Evolutionary conservation across 2,329 filamentous ascomycete genomes (phyloP).

Genomic region (Paracoccidioides lutzii): DNA sequence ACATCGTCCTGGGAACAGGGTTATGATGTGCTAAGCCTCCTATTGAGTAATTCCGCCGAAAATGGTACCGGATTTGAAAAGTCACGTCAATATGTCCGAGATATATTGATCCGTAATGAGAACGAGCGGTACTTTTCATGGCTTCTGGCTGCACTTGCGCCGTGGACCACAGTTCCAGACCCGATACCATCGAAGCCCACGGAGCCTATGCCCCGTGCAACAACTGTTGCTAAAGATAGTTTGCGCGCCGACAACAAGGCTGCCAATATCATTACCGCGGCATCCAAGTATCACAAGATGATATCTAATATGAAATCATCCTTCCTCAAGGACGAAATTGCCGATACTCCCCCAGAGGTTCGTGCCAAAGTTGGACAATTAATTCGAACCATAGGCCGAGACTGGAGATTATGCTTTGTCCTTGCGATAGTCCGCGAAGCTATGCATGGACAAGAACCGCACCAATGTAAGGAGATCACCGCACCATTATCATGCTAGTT

Average conservation of each 20-base stretch:
- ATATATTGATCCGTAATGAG: constrained; percentile 46
- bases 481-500: not conserved
- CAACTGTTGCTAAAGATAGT: constrained; percentile 58
- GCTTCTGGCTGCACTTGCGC: constrained; percentile 60
- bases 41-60: constrained; percentile 27
- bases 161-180: constrained; percentile 49
- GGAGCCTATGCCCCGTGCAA: constrained; percentile 47
- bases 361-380: constrained; percentile 25
- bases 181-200: constrained; percentile 25
- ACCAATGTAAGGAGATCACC: constrained; percentile 18
- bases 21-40: constrained; percentile 49
- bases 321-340: constrained; percentile 17
- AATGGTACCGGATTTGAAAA: constrained; percentile 21
- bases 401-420: constrained; percentile 30
- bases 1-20: constrained; percentile 47
- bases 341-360: constrained; percentile 21
- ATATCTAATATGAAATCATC: constrained; percentile 49
- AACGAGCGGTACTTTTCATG: constrained; percentile 62
- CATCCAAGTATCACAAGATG: constrained; percentile 48
- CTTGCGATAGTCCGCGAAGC: constrained; percentile 29
- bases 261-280: constrained; percentile 52
- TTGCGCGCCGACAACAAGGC: constrained; percentile 69
- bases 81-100: constrained; percentile 18
- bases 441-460: constrained; percentile 21
- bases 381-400: constrained; percentile 25